Base-by-base conservation (phyloP, 208 protist species). In the Lotmaria passim region DNA sequence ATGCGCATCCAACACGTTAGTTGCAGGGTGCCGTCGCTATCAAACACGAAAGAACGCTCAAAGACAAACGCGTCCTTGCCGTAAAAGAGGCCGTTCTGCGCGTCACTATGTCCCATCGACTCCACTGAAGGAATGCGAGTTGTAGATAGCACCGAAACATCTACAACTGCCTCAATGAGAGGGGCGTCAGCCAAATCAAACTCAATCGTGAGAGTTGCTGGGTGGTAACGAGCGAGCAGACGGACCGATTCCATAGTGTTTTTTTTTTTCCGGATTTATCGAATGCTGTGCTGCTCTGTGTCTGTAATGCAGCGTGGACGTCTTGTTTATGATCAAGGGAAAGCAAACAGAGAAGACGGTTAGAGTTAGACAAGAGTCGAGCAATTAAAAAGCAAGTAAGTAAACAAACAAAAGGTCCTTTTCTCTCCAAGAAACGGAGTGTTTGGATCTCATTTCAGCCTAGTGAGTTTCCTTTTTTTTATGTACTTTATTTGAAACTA, bases 41-140 rank as follows among this genome's bases (percentile, higher is more conserved):
- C 47, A 31, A 72, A 58, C 2, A 51, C 48, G 23, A 77, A 72
- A 4, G 62, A 64, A 2, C 4, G 33, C 6, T 73, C 60, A 7
- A 78, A 60, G 17, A 61, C 10, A 55, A 82, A 82, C 8, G 60
- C 51, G 60, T 78, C 72, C 4, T 51, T 56, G 8, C 77, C 71
- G 51, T 61, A 74, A 48, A 82, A 82, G 21, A 73, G 67, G 2
- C 65, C 77, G 0, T 43, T n/a, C 36, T 62, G 55, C 24, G 21
- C 28, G 8, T 23, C n/a, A n/a, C n/a, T n/a, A n/a, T n/a, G n/a
- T n/a, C n/a, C 38, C 17, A 34, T 10, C 10, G 55, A 39, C 7
- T 8, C 59, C 3, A 24, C 44, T 10, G 3, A 41, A 26, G 44
- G 31, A 7, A 67, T 41, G 41, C 24, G 30, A 41, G 3, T 46